Percentiles rank a stretch among this genome's conserved stretches.
phyloP scores from a whole-genome alignment of 805 yeast genomes.

The Peterozyma toletana region DNA sequence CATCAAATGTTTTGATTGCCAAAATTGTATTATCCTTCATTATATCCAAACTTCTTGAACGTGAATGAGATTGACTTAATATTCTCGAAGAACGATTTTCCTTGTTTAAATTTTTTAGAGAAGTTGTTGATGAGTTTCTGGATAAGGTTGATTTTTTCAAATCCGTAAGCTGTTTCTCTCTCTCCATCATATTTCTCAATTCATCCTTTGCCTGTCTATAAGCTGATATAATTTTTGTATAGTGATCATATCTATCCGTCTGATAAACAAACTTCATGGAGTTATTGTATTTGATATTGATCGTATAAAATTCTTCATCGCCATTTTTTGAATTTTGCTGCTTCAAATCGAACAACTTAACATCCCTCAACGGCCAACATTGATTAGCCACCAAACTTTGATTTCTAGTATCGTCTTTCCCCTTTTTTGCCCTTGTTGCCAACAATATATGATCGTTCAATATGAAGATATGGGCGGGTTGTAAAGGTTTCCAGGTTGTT shows the following conservation, averaged over 20 bases:
- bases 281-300: constrained; percentile 5
- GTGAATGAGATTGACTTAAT: constrained; percentile 42
- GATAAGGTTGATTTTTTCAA: constrained; percentile 21
- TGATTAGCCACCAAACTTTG: constrained; percentile 50
- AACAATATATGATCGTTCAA: constrained; percentile 72
- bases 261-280: constrained; percentile 45
- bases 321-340: background rate
- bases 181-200: constrained; percentile 44
- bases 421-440: constrained; percentile 52
- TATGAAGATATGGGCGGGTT: constrained; percentile 68
- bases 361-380: constrained; percentile 1
- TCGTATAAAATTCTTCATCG: constrained; percentile 13
- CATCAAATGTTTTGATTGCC: constrained; percentile 44
- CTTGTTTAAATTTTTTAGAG: constrained; percentile 15
- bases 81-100: constrained; percentile 14
- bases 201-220: constrained; percentile 59
- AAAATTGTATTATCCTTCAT: constrained; percentile 12
- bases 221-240: constrained; percentile 42
- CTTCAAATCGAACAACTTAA: background rate
- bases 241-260: constrained; percentile 55
- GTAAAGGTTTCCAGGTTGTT: constrained; percentile 75
- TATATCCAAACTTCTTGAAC: constrained; percentile 45
- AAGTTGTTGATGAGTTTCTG: constrained; percentile 1
- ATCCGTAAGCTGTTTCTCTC: constrained; percentile 24
- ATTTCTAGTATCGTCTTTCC: constrained; percentile 23